Conservation (phyloP, 225 moss, liverwort and hornwort species). For the Polytrichum formosum region DNA sequence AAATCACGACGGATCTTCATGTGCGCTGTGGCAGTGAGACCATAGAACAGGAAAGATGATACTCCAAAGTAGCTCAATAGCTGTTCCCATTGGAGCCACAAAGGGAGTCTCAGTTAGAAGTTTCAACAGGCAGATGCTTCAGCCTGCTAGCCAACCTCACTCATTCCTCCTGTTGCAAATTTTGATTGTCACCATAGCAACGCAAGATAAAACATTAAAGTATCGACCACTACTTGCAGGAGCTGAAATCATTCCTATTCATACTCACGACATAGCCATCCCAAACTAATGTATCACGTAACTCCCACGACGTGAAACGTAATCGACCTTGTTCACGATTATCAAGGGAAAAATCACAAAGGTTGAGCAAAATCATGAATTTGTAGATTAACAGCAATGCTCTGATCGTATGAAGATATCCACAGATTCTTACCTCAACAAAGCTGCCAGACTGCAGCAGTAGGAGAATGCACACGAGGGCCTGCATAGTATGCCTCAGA, state of each 20-base stretch:
- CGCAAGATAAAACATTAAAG: neutral
- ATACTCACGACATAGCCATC: no score
- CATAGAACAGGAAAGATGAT: slow-evolving; percentile 50
- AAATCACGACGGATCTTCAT: slow-evolving; percentile 66
- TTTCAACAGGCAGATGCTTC: neutral
- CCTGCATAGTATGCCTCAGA: slow-evolving; percentile 41
- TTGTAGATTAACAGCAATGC: no score
- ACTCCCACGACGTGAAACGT: no score
- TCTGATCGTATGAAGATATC: no score
- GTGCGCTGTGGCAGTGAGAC: slow-evolving; percentile 55
- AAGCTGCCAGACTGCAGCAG: slow-evolving; percentile 61
- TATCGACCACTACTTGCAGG: neutral
- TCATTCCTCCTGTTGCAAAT: no score
- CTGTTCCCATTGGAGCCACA: slow-evolving; percentile 23
- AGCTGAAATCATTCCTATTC: no score
- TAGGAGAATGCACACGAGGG: slow-evolving; percentile 53
- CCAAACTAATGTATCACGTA: no score
- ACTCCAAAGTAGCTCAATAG: slow-evolving; percentile 77
- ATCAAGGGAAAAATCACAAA: no score
- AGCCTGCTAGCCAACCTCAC: neutral
- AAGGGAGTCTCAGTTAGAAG: neutral
- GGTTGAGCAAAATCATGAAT: no score
- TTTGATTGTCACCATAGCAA: no score
- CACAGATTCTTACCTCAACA: slow-evolving; percentile 38
- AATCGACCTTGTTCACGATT: no score